A percentile compares a stretch with the other conserved stretches of the same genome.
Conservation (phyloP, 2,329 filamentous ascomycete genomes). For the Fusarium tupiense region DNA sequence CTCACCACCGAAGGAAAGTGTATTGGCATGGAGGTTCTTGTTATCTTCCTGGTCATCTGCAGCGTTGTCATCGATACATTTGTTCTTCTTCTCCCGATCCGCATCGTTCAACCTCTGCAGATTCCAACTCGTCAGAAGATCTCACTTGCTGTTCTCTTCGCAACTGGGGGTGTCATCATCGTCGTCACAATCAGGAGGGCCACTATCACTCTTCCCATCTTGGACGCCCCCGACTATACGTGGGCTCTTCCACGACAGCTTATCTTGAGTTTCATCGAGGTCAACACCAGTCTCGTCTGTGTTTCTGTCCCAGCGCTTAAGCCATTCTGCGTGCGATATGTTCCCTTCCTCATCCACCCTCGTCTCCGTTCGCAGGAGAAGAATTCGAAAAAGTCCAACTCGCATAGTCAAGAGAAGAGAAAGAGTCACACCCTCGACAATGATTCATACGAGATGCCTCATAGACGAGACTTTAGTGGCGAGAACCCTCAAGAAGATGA, state of each 20-base stretch:
- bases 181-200: slow-evolving; percentile 44
- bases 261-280: slow-evolving; percentile 59
- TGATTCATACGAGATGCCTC: slow-evolving; percentile 39
- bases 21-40: slow-evolving; percentile 50
- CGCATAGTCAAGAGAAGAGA: slow-evolving; percentile 28
- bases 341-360: slow-evolving; percentile 40
- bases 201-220: slow-evolving; percentile 38
- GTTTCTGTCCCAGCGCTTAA: slow-evolving; percentile 61
- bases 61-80: slow-evolving; percentile 60
- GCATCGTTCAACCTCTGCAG: slow-evolving; percentile 55
- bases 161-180: slow-evolving; percentile 46
- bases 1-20: slow-evolving; percentile 49
- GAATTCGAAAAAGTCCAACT: slow-evolving; percentile 19
- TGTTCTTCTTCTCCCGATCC: slow-evolving; percentile 57
- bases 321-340: slow-evolving; percentile 54
- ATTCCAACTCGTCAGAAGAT: slow-evolving; percentile 60
- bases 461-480: slow-evolving; percentile 24
- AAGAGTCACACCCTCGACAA: slow-evolving; percentile 26
- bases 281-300: slow-evolving; percentile 61
- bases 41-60: slow-evolving; percentile 40
- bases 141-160: slow-evolving; percentile 58
- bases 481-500: slow-evolving; percentile 39
- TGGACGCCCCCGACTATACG: slow-evolving; percentile 39
- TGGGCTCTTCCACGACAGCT: slow-evolving; percentile 42
- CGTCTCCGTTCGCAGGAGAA: slow-evolving; percentile 39